A percentile compares a stretch with the other conserved stretches of the same genome.
These are phyloP conservation scores for Xylaria grammica DNA, from an alignment of 495 filamentous ascomycete species.

Conservation along the genomic window DNA sequence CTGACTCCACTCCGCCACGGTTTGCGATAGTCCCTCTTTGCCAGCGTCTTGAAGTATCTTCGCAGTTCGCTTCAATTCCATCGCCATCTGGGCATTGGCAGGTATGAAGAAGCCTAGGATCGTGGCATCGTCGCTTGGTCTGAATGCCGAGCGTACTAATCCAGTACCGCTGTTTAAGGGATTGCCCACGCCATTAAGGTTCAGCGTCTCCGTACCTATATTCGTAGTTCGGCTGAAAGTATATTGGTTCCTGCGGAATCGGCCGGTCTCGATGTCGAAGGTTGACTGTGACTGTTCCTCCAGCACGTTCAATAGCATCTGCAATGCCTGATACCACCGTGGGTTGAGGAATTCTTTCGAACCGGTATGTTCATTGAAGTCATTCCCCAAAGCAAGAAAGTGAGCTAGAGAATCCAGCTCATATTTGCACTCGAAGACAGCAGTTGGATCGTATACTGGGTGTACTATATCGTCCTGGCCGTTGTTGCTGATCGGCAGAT, in stretches of 20 bases:
- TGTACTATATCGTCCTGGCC: slow-evolving; percentile 85
- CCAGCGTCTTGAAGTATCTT: slow-evolving; percentile 66
- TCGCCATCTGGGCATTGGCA: slow-evolving; percentile 93
- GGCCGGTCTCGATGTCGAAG: slow-evolving; percentile 68
- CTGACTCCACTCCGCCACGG: slow-evolving; percentile 66
- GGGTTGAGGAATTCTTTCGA: slow-evolving; percentile 77
- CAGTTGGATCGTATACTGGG: slow-evolving; percentile 78
- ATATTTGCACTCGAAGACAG: slow-evolving; percentile 98
- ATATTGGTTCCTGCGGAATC: slow-evolving; percentile 75
- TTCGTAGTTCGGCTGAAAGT: slow-evolving; percentile 82
- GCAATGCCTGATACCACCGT: slow-evolving; percentile 80
- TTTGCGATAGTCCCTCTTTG: slow-evolving; percentile 54
- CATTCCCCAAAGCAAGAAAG: slow-evolving; percentile 84
- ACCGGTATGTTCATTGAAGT: slow-evolving; percentile 81
- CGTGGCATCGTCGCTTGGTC: slow-evolving; percentile 97
- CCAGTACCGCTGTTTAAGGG: slow-evolving; percentile 85
- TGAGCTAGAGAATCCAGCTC: slow-evolving; percentile 94
- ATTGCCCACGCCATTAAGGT: slow-evolving; percentile 82
- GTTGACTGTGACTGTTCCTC: slow-evolving; percentile 80
- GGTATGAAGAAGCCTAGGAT: slow-evolving; percentile 96
- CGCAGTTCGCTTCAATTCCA: slow-evolving; percentile 82
- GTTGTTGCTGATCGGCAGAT: slow-evolving; percentile 68
- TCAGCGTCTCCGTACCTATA: slow-evolving; percentile 88
- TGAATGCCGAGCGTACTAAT: slow-evolving; percentile 88
- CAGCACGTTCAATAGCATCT: slow-evolving; percentile 73